Evolutionary conservation across 495 filamentous ascomycete genomes (phyloP).

Genomic region (Jackrogersella minutella): DNA sequence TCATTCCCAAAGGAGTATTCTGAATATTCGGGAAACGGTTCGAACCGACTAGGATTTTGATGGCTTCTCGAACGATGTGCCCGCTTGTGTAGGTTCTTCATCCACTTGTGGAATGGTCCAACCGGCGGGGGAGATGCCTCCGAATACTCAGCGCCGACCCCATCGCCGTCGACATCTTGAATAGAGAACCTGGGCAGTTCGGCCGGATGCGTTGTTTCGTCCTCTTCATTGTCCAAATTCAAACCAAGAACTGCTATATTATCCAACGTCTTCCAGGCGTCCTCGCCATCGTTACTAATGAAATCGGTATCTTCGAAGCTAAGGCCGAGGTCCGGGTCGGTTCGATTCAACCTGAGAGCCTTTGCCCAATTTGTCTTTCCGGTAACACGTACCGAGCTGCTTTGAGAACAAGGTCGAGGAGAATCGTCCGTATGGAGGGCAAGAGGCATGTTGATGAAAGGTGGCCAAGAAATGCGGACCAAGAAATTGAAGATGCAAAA

Average conservation of each 20-base stretch:
- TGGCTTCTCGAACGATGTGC: conserved; percentile 50
- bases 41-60: conserved; percentile 45
- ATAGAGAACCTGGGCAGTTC: conserved; percentile 40
- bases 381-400: conserved; percentile 45
- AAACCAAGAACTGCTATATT: conserved; percentile 50
- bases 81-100: conserved; percentile 62
- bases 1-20: conserved; percentile 47
- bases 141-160: conserved; percentile 2
- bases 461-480: conserved; percentile 46
- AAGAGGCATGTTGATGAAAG: conserved; percentile 44
- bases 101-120: conserved; percentile 65
- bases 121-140: conserved; percentile 22
- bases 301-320: conserved; percentile 36
- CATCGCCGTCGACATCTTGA: conserved; percentile 27
- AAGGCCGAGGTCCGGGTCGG: conserved; percentile 40
- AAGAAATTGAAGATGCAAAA: conserved; percentile 51
- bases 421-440: conserved; percentile 29
- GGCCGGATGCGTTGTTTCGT: conserved; percentile 38
- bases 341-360: conserved; percentile 43
- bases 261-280: conserved; percentile 53
- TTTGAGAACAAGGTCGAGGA: conserved; percentile 45
- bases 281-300: conserved; percentile 29
- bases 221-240: conserved; percentile 47
- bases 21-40: conserved; percentile 57
- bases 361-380: conserved; percentile 47